Percentiles rank a stretch among this genome's conserved stretches.
Evolutionary conservation across 1,139 yeast species (phyloP).

Genomic region (Kodamaea suecica): DNA sequence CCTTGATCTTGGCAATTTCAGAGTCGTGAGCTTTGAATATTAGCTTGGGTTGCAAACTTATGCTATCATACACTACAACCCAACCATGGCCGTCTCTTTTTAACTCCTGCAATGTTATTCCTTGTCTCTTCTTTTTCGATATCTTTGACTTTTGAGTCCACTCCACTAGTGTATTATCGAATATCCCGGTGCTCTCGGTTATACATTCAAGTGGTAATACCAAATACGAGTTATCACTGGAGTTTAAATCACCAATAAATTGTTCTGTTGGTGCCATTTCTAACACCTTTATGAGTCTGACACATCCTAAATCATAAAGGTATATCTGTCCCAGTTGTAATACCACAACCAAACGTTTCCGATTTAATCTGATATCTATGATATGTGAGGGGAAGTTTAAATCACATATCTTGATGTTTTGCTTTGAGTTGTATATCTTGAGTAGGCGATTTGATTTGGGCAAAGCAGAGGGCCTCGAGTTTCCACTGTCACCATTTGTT

Average conservation of each 20-base stretch:
- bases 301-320: constrained; percentile 70
- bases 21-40: constrained; percentile 60
- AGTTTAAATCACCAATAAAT: constrained; percentile 47
- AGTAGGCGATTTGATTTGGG: constrained; percentile 46
- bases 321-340: constrained; percentile 61
- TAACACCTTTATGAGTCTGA: constrained; percentile 62
- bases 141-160: constrained; percentile 21
- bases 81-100: constrained; percentile 33
- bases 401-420: constrained; percentile 67
- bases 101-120: constrained; percentile 26
- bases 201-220: constrained; percentile 34
- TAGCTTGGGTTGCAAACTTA: constrained; percentile 52
- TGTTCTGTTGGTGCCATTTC: constrained; percentile 28
- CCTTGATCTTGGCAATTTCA: constrained; percentile 42
- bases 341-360: constrained; percentile 62
- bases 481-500: too few relatives aligned
- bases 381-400: constrained; percentile 63
- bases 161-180: constrained; percentile 16
- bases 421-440: constrained; percentile 65
- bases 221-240: constrained; percentile 48
- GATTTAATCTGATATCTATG: constrained; percentile 59
- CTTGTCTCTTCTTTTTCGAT: constrained; percentile 11
- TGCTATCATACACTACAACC: constrained; percentile 58
- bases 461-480: too few relatives aligned
- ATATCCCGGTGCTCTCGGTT: constrained; percentile 30